Conservation (phyloP, 768 basidiomycete genomes). For the Auriscalpium orientale region DNA sequence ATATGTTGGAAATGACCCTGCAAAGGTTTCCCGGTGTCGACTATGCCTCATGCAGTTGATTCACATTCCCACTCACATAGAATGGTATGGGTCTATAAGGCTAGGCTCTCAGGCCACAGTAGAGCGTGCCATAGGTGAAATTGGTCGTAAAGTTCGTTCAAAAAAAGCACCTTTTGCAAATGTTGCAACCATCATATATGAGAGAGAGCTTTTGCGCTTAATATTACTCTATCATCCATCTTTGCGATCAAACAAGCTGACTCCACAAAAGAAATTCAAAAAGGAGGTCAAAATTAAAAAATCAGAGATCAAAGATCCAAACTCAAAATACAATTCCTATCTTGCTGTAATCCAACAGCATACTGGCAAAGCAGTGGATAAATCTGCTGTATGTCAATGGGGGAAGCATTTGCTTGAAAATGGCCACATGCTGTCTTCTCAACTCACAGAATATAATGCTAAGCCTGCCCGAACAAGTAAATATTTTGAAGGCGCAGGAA, state of each 20-base stretch:
- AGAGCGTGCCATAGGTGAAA: neutral
- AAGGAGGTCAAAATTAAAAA: neutral
- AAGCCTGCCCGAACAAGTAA: neutral
- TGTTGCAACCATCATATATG: too few relatives aligned
- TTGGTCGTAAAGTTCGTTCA: neutral
- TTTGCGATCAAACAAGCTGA: neutral
- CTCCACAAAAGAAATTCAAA: neutral
- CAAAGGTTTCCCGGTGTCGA: neutral
- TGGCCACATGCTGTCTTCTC: neutral
- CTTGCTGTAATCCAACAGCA: neutral
- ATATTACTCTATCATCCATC: neutral
- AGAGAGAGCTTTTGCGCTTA: neutral
- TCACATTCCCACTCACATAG: constrained; percentile 14
- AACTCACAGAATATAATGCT: neutral
- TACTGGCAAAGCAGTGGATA: neutral
- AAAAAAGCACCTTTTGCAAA: neutral
- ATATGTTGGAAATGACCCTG: neutral
- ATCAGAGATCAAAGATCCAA: neutral
- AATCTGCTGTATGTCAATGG: neutral
- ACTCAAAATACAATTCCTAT: neutral
- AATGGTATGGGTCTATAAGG: constrained; percentile 29
- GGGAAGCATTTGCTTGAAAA: neutral
- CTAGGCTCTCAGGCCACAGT: constrained; percentile 12
- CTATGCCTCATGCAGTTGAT: neutral
- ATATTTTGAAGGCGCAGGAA: neutral